phyloP scores from a whole-genome alignment of 2,329 filamentous ascomycete genomes.

The Venturia carpophila region DNA sequence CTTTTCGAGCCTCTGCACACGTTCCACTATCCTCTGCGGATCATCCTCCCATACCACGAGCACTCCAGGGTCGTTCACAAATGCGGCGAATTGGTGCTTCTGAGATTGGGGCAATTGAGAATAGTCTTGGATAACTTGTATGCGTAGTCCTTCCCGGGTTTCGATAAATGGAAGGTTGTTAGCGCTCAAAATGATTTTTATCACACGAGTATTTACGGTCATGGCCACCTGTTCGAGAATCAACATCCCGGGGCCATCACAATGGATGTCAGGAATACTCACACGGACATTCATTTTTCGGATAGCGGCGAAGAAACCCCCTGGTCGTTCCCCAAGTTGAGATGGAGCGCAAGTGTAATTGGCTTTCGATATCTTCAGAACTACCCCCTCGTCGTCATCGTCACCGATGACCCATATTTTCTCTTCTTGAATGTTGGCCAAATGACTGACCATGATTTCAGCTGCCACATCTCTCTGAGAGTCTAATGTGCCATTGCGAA shows the following conservation, averaged over 20 bases:
- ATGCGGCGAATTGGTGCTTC: slow-evolving; percentile 59
- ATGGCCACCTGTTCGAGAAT: slow-evolving; percentile 48
- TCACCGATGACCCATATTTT: slow-evolving; percentile 42
- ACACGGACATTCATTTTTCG: slow-evolving; percentile 47
- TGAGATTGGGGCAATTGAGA: slow-evolving; percentile 50
- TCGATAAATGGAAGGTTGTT: slow-evolving; percentile 49
- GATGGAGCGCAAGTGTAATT: slow-evolving; percentile 45
- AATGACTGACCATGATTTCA: slow-evolving; percentile 57
- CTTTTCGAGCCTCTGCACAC: slow-evolving; percentile 46
- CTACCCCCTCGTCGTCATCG: slow-evolving; percentile 44
- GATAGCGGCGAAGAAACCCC: slow-evolving; percentile 45
- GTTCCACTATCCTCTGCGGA: slow-evolving; percentile 46
- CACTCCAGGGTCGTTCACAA: slow-evolving; percentile 50
- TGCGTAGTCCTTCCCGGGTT: slow-evolving; percentile 48
- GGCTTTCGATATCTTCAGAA: slow-evolving; percentile 46
- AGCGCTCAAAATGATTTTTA: slow-evolving; percentile 51
- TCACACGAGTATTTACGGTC: slow-evolving; percentile 58
- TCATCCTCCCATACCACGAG: slow-evolving; percentile 60
- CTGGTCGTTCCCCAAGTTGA: slow-evolving; percentile 38
- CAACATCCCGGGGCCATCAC: not conserved
- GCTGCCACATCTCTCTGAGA: slow-evolving; percentile 47
- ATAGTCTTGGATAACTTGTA: slow-evolving; percentile 55
- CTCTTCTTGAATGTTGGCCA: slow-evolving; percentile 55
- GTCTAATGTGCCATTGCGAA: slow-evolving; percentile 35
- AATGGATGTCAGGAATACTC: slow-evolving; percentile 24